phyloP scores from a whole-genome alignment of 805 yeast genomes.

The Jamesozyma rosinii region DNA sequence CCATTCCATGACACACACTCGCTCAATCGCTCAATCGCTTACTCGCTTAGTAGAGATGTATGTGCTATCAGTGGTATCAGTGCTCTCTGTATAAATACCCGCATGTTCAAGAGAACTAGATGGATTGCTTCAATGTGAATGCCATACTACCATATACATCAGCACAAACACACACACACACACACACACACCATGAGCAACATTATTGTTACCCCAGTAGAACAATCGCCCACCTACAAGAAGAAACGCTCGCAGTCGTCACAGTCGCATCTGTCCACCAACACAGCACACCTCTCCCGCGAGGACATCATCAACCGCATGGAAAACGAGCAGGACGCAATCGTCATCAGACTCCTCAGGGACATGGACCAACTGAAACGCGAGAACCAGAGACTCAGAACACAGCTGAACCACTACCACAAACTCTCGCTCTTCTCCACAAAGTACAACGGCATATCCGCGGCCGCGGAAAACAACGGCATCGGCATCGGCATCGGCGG shows the following conservation, averaged over 20 bases:
- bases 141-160: too few species aligned
- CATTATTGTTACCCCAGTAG: background rate
- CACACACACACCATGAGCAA: too few species aligned
- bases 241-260: background rate
- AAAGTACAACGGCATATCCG: background rate
- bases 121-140: too few species aligned
- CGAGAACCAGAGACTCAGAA: slow-evolving; percentile 36
- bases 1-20: too few species aligned
- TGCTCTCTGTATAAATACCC: background rate
- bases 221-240: background rate
- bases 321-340: slow-evolving; percentile 60
- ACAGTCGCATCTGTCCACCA: slow-evolving; percentile 12
- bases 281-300: slow-evolving; percentile 24
- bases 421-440: background rate
- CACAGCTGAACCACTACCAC: slow-evolving; percentile 10
- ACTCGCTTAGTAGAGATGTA: too few species aligned
- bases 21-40: too few species aligned
- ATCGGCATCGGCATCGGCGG: background rate
- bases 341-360: slow-evolving; percentile 45
- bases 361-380: slow-evolving; percentile 41
- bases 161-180: too few species aligned
- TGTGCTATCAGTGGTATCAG: too few species aligned
- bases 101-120: background rate
- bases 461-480: background rate
- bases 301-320: slow-evolving; percentile 48